Evolutionary conservation across 2,329 filamentous ascomycete species (phyloP).

Genomic region (Orbilia oligospora): DNA sequence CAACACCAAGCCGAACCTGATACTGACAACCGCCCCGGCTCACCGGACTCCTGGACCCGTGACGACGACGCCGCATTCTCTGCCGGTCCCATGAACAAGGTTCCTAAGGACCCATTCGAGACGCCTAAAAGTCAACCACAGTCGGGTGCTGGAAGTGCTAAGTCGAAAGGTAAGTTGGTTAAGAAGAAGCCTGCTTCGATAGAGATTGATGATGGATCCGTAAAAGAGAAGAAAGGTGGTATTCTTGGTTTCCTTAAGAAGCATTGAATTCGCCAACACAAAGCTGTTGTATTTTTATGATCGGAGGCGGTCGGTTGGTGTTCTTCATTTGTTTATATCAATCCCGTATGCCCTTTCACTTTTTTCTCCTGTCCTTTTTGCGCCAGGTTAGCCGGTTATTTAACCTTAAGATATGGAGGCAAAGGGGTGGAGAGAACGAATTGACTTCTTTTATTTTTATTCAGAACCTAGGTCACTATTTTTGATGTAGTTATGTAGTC

Average conservation of each 20-base stretch:
- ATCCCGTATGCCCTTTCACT: too few relatives aligned
- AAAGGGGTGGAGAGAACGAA: too few relatives aligned
- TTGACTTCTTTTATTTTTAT: too few relatives aligned
- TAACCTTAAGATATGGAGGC: too few relatives aligned
- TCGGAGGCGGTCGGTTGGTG: too few relatives aligned
- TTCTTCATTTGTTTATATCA: too few relatives aligned
- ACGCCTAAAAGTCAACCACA: constrained; percentile 28
- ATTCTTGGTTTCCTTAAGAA: constrained; percentile 42
- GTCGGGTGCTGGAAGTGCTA: constrained; percentile 8
- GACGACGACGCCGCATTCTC: constrained; percentile 57
- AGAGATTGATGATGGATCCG: constrained; percentile 32
- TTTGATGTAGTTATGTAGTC: too few relatives aligned
- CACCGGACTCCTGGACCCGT: constrained; percentile 50
- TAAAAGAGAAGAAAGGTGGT: constrained; percentile 18
- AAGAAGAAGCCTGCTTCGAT: constrained; percentile 37
- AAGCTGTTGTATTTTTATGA: too few relatives aligned
- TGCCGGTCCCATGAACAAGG: not conserved
- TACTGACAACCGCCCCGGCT: constrained; percentile 21
- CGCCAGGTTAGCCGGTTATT: too few relatives aligned
- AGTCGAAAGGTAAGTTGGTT: constrained; percentile 33
- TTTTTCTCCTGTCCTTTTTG: too few relatives aligned
- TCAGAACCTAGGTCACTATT: too few relatives aligned
- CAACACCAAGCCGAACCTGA: not conserved
- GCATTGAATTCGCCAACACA: not conserved
- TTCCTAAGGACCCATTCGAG: constrained; percentile 15